Evolutionary conservation across 192 early-diverging fungal genomes (phyloP).

Genomic region (Radiomyces spectabilis): DNA sequence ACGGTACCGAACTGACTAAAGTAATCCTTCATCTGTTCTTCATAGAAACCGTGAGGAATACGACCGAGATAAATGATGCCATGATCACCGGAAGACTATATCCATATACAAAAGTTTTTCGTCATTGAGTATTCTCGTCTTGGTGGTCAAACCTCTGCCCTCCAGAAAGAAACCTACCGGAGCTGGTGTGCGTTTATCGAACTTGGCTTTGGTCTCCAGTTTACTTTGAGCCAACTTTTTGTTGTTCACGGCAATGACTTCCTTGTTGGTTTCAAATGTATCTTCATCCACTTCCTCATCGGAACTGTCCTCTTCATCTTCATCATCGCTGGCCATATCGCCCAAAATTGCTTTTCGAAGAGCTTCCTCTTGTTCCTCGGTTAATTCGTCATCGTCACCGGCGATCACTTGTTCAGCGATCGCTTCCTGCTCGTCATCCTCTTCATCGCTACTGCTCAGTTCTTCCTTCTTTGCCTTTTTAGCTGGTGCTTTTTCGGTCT

Average conservation of each 20-base stretch:
- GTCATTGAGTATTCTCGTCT: constrained; percentile 17
- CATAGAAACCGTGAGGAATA: constrained; percentile 95
- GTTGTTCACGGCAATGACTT: constrained; percentile 7
- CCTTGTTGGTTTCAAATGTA: constrained; percentile 3
- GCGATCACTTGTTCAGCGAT: constrained; percentile 31
- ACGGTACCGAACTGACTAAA: constrained; percentile 93
- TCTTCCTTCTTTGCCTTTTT: constrained; percentile 25
- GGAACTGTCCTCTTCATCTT: constrained; percentile 15
- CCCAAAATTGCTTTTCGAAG: constrained; percentile 34
- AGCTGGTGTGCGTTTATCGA: constrained; percentile 10
- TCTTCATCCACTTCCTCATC: constrained; percentile 20
- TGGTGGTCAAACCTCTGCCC: constrained; percentile 28
- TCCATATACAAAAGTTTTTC: constrained; percentile 11
- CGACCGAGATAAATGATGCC: constrained; percentile 86
- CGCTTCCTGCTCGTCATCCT: constrained; percentile 31
- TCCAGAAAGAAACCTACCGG: background rate
- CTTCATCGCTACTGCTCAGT: constrained; percentile 13
- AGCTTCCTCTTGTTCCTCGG: constrained; percentile 35
- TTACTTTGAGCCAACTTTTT: constrained; percentile 17
- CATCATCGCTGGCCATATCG: constrained; percentile 10
- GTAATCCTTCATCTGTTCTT: constrained; percentile 83
- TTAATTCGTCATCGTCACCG: constrained; percentile 27
- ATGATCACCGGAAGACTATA: constrained; percentile 22
- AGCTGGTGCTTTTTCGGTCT: constrained; percentile 11
- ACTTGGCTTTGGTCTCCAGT: constrained; percentile 25